These are phyloP conservation scores for Claviceps africana DNA, from an alignment of 2,329 filamentous ascomycete species.

Conservation along the genomic window DNA sequence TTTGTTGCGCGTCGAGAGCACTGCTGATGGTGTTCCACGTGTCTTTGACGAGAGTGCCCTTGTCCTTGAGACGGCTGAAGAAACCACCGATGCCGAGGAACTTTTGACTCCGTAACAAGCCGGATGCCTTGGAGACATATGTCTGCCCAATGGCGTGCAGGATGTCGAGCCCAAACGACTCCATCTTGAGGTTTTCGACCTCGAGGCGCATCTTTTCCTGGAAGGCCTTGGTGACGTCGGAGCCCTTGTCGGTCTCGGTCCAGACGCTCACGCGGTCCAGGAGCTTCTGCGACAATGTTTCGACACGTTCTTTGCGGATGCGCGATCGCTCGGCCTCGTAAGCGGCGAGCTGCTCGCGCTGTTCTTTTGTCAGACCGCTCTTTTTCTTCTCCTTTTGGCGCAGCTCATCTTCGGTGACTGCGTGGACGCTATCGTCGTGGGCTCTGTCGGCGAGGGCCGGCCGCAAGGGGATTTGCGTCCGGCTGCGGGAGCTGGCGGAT, in stretches of 20 bases:
- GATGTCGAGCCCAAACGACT: constrained; percentile 93
- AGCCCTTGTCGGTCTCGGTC: constrained; percentile 90
- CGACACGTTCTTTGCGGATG: constrained; percentile 79
- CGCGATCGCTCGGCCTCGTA: constrained; percentile 75
- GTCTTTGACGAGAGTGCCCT: constrained; percentile 92
- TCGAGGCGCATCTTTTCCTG: constrained; percentile 89
- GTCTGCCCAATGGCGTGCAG: constrained; percentile 87
- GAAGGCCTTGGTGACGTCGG: constrained; percentile 77
- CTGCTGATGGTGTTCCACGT: constrained; percentile 97
- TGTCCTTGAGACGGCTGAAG: constrained; percentile 87
- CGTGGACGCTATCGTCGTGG: constrained; percentile 54
- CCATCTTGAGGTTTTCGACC: constrained; percentile 98
- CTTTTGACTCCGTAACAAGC: constrained; percentile 87
- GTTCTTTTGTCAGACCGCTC: constrained; percentile 73
- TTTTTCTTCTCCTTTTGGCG: constrained; percentile 64
- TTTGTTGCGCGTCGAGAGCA: constrained; percentile 93
- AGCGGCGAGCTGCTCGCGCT: constrained; percentile 78
- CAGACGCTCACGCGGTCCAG: constrained; percentile 82
- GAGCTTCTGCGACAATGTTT: constrained; percentile 71
- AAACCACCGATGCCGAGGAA: constrained; percentile 93
- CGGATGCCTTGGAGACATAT: constrained; percentile 76
- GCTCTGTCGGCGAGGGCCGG: constrained; percentile 74
- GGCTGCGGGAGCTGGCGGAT: constrained; percentile 28
- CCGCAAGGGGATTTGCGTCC: constrained; percentile 54
- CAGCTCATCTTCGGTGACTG: constrained; percentile 46